Evolutionary conservation across 1,284 basidiomycete species (phyloP), one percentile per base, ranked within the genome.

Genomic region (Moesziomyces sp.): DNA sequence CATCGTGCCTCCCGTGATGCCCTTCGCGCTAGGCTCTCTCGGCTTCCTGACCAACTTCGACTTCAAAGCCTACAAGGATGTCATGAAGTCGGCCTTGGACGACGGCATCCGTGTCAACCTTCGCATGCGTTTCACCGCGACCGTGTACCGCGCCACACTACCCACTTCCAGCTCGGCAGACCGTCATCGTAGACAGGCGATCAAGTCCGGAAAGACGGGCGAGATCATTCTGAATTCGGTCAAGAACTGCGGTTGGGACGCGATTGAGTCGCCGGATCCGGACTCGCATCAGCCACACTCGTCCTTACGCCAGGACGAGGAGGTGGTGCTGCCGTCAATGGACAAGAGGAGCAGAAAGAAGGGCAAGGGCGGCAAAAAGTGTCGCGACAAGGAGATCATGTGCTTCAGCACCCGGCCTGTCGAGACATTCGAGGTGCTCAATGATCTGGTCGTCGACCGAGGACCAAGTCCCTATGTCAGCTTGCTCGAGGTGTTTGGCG

Each of bases 1-100:
- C 72, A 94, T 98, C 80, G 97, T 99, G 13, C 97, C 97, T 13
- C 97, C 97, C 6, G 94, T 99, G 42, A 89, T 99, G 26, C 91
- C 97, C 0, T 99, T 99, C 84, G 94, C 97, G 0, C 89, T 99
- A n/a, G 97, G 97, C 46, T 99, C 96, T 10, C 89, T 99, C 23
- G 97, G 97, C 13, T 99, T 99, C 87, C 89, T 99, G 58, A 99
- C 97, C 65, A 97, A 97, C 85, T 99, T 99, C 79, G 94, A 98
- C 85, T 99, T 97, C 83, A 88, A 89, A 43, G 89, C 95, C 81
- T 92, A 96, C 86, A 89, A 90, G 80, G 86, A 89, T 11, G 94
- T 95, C 24, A 91, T 99, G 88, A 93, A 95, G 85, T 90, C 89
- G 65, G 93, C 91, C 14, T 90, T 99, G 69, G 93, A 97, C 81